Conservation (phyloP, 1,284 basidiomycete species). For the Cerioporus squamosus region DNA sequence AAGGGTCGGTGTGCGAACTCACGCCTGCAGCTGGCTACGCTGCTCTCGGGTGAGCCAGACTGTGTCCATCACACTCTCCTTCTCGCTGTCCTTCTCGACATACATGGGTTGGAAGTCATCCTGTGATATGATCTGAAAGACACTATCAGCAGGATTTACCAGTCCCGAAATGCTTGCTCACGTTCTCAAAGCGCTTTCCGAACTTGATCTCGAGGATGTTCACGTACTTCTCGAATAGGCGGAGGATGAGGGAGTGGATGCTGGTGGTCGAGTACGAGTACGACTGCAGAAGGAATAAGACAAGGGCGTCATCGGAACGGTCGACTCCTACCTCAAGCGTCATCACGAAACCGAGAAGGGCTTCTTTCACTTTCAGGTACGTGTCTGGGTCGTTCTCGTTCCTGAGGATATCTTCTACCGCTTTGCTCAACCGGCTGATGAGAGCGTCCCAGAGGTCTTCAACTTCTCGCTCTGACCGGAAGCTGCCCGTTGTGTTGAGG, state of each 20-base stretch:
- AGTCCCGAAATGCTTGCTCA: conserved; percentile 38
- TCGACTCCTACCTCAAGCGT: conserved; percentile 79
- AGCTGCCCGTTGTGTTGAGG: conserved; percentile 82
- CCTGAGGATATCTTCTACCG: conserved; percentile 76
- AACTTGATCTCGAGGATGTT: conserved; percentile 86
- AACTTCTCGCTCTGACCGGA: conserved; percentile 89
- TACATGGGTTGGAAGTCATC: conserved; percentile 96
- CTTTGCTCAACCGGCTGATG: conserved; percentile 76
- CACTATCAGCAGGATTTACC: not conserved
- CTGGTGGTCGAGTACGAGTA: conserved; percentile 86
- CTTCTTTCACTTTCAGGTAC: conserved; percentile 86
- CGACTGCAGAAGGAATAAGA: conserved; percentile 51
- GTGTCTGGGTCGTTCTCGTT: conserved; percentile 83
- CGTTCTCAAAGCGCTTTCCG: conserved; percentile 80
- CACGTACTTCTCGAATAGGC: conserved; percentile 91
- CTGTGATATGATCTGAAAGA: conserved; percentile 77
- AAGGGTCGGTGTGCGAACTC: conserved; percentile 27
- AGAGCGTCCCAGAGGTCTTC: conserved; percentile 97
- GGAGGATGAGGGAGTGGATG: conserved; percentile 84
- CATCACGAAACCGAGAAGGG: conserved; percentile 87
- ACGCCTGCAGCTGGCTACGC: conserved; percentile 67
- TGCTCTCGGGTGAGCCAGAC: conserved; percentile 87
- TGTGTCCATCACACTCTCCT: conserved; percentile 77
- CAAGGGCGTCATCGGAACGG: not conserved
- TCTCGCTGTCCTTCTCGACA: conserved; percentile 73